A percentile compares a stretch with the other conserved stretches of the same genome.
Evolutionary conservation across 768 basidiomycete genomes (phyloP).

Genomic region (Porpolomopsis calyptriformis): DNA sequence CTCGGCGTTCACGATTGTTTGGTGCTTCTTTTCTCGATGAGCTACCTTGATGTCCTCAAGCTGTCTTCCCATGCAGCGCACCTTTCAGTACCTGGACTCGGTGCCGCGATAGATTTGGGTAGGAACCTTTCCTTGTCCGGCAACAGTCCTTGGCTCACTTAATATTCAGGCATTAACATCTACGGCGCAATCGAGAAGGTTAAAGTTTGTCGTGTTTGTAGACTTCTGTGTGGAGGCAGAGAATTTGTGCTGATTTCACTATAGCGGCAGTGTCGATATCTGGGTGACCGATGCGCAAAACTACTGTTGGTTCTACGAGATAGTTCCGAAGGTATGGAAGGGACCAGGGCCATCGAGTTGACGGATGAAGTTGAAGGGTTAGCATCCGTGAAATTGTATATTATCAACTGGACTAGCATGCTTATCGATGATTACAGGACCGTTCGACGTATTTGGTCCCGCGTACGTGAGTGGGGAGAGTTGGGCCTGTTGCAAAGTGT

Average conservation of each 20-base stretch:
- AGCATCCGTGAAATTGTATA: conserved; percentile 6
- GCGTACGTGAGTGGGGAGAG: conserved; percentile 27
- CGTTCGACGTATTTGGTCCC: conserved; percentile 19
- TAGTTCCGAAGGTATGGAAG: conserved; percentile 22
- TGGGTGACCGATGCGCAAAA: conserved; percentile 22
- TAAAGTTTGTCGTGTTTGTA: conserved; percentile 28
- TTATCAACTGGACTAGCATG: background rate
- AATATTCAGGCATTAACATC: conserved; percentile 19
- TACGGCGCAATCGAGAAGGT: conserved; percentile 25
- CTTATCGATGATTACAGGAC: background rate
- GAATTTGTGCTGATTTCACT: background rate
- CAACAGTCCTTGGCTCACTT: conserved; percentile 1
- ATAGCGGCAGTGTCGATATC: conserved; percentile 29
- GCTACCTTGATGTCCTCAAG: too few species aligned
- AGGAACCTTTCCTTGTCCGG: conserved; percentile 8
- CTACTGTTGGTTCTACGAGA: conserved; percentile 27
- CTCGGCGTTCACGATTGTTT: too few species aligned
- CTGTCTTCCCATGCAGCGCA: too few species aligned
- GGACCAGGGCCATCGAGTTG: conserved; percentile 18
- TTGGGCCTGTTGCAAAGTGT: conserved; percentile 28
- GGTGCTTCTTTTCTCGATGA: too few species aligned
- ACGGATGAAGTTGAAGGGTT: conserved; percentile 28
- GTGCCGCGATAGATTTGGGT: conserved; percentile 18
- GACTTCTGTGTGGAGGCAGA: background rate
- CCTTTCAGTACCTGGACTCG: conserved; percentile 25